phyloP scores from a whole-genome alignment of 2,329 filamentous ascomycete genomes.

The Neobulgaria alba region DNA sequence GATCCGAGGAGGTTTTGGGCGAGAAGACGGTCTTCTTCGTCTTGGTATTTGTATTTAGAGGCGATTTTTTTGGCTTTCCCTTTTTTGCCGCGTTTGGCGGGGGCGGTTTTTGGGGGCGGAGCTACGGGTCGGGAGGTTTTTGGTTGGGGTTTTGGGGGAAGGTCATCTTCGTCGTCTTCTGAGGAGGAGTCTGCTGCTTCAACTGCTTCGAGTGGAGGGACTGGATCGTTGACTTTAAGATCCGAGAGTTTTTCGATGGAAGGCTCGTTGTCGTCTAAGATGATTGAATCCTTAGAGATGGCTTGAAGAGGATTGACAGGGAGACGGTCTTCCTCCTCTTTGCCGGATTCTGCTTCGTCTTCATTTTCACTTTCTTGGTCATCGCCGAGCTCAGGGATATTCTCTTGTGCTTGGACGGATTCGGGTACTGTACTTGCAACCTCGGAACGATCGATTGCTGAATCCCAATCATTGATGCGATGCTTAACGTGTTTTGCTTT shows the following conservation, averaged over 20 bases:
- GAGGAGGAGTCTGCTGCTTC: background rate
- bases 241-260: background rate
- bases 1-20: conserved; percentile 85
- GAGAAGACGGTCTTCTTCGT: conserved; percentile 81
- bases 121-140: conserved; percentile 31
- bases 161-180: background rate
- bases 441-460: background rate
- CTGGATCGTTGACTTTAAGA: background rate
- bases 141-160: background rate
- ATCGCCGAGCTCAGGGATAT: conserved; percentile 5
- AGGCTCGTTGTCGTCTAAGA: conserved; percentile 14
- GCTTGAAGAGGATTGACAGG: conserved; percentile 18
- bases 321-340: conserved; percentile 25
- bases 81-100: conserved; percentile 62
- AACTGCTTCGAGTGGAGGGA: background rate
- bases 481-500: conserved; percentile 73
- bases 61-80: conserved; percentile 82
- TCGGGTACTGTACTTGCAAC: background rate
- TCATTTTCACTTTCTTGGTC: conserved; percentile 15
- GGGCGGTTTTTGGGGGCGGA: conserved; percentile 34
- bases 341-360: conserved; percentile 23
- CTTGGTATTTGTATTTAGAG: conserved; percentile 85
- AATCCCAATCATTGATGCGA: conserved; percentile 39
- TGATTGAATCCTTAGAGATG: conserved; percentile 9
- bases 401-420: background rate